Conservation (phyloP, 2,329 filamentous ascomycete genomes). For the Sporothrix luriei region DNA sequence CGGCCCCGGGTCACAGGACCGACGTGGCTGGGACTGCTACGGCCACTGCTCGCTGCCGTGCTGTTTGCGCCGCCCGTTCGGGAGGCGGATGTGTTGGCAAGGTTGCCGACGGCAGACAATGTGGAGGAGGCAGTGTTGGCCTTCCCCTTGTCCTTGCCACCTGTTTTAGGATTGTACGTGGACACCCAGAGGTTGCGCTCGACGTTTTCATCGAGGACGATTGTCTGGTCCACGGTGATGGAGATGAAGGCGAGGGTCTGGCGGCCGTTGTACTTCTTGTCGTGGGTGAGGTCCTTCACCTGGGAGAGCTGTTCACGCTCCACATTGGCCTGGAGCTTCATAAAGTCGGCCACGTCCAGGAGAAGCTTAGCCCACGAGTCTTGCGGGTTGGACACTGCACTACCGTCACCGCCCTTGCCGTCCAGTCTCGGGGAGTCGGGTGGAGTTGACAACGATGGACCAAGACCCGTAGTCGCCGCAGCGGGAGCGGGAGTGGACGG, state of each 20-base stretch:
- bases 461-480: background rate
- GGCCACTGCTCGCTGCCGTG: slow-evolving; percentile 58
- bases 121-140: slow-evolving; percentile 42
- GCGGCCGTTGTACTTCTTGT: slow-evolving; percentile 76
- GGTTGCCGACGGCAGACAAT: slow-evolving; percentile 64
- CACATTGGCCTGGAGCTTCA: slow-evolving; percentile 61
- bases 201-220: slow-evolving; percentile 82
- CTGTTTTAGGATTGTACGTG: slow-evolving; percentile 46
- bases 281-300: slow-evolving; percentile 68
- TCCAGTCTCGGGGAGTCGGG: slow-evolving; percentile 37
- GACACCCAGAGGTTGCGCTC: slow-evolving; percentile 62
- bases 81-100: slow-evolving; percentile 48
- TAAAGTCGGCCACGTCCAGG: slow-evolving; percentile 65
- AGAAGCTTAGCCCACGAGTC: slow-evolving; percentile 53
- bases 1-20: slow-evolving; percentile 71
- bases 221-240: slow-evolving; percentile 70
- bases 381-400: slow-evolving; percentile 34
- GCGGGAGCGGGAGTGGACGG: background rate
- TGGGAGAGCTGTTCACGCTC: slow-evolving; percentile 64
- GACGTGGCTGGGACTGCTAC: slow-evolving; percentile 66
- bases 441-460: slow-evolving; percentile 38
- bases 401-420: slow-evolving; percentile 24
- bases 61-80: slow-evolving; percentile 41
- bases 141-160: slow-evolving; percentile 37
- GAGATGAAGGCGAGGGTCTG: slow-evolving; percentile 66